Evolutionary conservation across 2,329 filamentous ascomycete species (phyloP), one percentile per base, ranked within the genome.

Genomic region (Sclerotinia spermophila): DNA sequence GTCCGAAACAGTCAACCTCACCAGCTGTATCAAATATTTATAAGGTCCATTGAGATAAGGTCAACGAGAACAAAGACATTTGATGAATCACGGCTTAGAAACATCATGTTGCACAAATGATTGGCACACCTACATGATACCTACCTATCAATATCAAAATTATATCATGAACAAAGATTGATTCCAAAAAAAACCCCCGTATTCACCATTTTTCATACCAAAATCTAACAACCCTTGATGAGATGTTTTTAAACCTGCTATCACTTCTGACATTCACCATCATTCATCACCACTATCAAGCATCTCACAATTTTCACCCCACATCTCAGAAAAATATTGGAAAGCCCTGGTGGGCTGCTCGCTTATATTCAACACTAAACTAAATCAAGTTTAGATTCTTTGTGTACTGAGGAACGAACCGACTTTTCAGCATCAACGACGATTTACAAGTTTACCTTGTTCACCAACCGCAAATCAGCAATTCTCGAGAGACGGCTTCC

Each of bases 401-500:
- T 68, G 44, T 70, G 62, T 69, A 61, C 62, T 64, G 67, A 65
- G 59, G 35, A 44, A 24, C 27, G 58, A 65, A 69, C 44, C 21
- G 27, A 69, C 35, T 55, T 65, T 69, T 55, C 67, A 69, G 67
- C 67, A 62, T 69, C 67, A 69, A 65, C 67, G 67, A 65, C 59
- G 35, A 53, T 69, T 69, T 56, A 45, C 42, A 68, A 68, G 67
- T 64, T 65, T 35, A 45, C 44, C 67, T 74, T 69, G 61, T 66
- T 70, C 55, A 68, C 45, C 58, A 72, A 67, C 68, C 69, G 65
- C 66, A 65, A 62, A 71, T 65, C 58, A 59, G 69, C 66, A 73
- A 72, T 72, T 72, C 72, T 79, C 79, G 78, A 79, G 79, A 80
- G 79, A 80, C 78, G 79, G 78, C 74, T 77, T 80, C 79, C 79